These are phyloP conservation scores for Nitzschia putrida DNA, from an alignment of 108 stramenopile genomes.

Conservation along the genomic window DNA sequence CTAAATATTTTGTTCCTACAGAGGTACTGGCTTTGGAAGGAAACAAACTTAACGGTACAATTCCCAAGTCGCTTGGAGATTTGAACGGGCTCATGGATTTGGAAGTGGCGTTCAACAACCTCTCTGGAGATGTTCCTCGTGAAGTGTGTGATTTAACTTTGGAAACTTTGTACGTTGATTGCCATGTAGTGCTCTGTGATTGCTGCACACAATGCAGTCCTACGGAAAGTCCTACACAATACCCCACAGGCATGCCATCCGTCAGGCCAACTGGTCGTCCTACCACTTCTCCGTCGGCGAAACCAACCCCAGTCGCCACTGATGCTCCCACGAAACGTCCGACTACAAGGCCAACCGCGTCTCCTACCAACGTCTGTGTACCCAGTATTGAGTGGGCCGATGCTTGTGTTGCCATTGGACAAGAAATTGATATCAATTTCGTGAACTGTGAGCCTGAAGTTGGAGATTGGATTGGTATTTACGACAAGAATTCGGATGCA, in stretches of 20 bases:
- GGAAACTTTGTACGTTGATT: constrained; percentile 24
- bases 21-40: constrained; percentile 9
- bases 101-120: constrained; percentile 17
- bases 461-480: constrained; percentile 44
- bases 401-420: constrained; percentile 6
- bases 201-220: constrained; percentile 28
- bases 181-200: constrained; percentile 16
- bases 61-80: constrained; percentile 38
- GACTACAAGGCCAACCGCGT: background rate
- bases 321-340: constrained; percentile 1
- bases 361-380: background rate
- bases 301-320: background rate
- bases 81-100: constrained; percentile 34
- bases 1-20: constrained; percentile 11
- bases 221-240: constrained; percentile 1
- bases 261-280: background rate
- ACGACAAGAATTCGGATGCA: constrained; percentile 17
- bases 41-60: constrained; percentile 27
- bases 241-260: constrained; percentile 3
- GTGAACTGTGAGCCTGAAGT: constrained; percentile 24
- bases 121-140: constrained; percentile 37
- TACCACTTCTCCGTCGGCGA: background rate
- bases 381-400: constrained; percentile 1
- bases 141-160: constrained; percentile 20
- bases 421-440: constrained; percentile 14